Evolutionary conservation across 441 rosid species (phyloP).

Genomic region (Oxalis stricta): DNA sequence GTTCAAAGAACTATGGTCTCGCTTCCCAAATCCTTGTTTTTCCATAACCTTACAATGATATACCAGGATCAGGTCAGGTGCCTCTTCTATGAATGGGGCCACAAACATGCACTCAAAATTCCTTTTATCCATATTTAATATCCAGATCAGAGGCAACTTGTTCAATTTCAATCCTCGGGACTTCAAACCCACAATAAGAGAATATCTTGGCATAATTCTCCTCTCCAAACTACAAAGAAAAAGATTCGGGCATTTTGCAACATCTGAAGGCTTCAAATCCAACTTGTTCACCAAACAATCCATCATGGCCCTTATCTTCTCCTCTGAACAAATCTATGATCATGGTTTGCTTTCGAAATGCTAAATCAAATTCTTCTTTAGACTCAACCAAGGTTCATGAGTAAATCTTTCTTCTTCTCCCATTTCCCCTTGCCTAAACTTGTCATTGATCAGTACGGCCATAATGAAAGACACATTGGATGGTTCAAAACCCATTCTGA

Average conservation of each 20-base stretch:
- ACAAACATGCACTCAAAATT: slow-evolving; percentile 4
- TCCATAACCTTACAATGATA: not conserved
- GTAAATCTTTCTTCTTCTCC: slow-evolving; percentile 11
- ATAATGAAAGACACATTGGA: not conserved
- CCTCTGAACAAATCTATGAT: slow-evolving; percentile 3
- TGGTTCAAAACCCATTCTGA: slow-evolving; percentile 11
- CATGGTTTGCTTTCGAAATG: slow-evolving; percentile 9
- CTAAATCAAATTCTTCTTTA: slow-evolving; percentile 5
- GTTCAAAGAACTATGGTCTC: too few relatives aligned
- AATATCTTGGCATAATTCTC: slow-evolving; percentile 15
- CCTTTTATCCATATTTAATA: not conserved
- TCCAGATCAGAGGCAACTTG: not conserved
- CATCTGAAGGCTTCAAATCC: slow-evolving; percentile 10
- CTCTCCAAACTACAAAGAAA: slow-evolving; percentile 10
- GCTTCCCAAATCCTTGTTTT: not conserved
- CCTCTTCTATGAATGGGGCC: not conserved
- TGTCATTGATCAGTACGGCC: slow-evolving; percentile 4
- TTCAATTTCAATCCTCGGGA: slow-evolving; percentile 6
- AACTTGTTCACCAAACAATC: slow-evolving; percentile 10
- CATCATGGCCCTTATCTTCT: slow-evolving; percentile 9
- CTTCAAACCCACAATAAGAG: slow-evolving; percentile 2
- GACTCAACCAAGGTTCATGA: slow-evolving; percentile 15
- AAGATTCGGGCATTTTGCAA: slow-evolving; percentile 12
- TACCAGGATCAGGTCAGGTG: slow-evolving; percentile 11
- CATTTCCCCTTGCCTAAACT: not conserved